Evolutionary conservation across 2,329 filamentous ascomycete species (phyloP).

Genomic region (Penicillium digitatum): DNA sequence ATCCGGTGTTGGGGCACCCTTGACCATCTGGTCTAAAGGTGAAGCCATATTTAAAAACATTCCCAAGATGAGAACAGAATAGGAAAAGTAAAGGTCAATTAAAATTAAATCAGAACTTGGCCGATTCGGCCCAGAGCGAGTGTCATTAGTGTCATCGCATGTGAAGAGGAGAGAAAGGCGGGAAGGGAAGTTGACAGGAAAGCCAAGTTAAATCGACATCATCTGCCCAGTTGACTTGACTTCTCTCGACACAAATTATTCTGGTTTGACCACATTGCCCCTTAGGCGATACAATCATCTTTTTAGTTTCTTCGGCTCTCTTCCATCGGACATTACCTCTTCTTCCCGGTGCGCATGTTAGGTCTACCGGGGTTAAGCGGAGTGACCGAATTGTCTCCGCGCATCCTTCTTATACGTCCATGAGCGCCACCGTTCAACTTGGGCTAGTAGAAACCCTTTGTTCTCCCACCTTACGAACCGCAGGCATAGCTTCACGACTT

Average conservation of each 20-base stretch:
- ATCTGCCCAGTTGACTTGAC: slow-evolving; percentile 13
- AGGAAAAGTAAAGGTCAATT: background rate
- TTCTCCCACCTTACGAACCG: background rate
- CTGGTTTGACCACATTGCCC: background rate
- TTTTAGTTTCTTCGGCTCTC: background rate
- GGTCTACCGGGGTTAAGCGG: slow-evolving; percentile 25
- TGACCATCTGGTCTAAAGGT: slow-evolving; percentile 81
- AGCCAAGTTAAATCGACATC: slow-evolving; percentile 11
- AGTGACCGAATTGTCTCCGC: slow-evolving; percentile 22
- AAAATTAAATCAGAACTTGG: slow-evolving; percentile 20
- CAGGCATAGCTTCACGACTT: background rate
- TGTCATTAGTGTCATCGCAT: slow-evolving; percentile 20
- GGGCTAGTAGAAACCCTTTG: slow-evolving; percentile 7
- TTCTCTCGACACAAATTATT: background rate
- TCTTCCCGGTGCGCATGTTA: slow-evolving; percentile 7
- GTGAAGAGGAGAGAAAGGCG: slow-evolving; percentile 12
- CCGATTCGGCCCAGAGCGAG: slow-evolving; percentile 28
- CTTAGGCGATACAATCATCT: background rate
- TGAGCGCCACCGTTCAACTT: slow-evolving; percentile 14
- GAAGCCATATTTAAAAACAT: slow-evolving; percentile 53
- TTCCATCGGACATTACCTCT: background rate
- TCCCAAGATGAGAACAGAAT: background rate
- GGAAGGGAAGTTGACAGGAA: slow-evolving; percentile 7
- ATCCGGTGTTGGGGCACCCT: slow-evolving; percentile 68
- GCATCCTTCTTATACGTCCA: slow-evolving; percentile 9